Conservation (phyloP, 2,329 filamentous ascomycete species). For the Boeremia lycopersici region DNA sequence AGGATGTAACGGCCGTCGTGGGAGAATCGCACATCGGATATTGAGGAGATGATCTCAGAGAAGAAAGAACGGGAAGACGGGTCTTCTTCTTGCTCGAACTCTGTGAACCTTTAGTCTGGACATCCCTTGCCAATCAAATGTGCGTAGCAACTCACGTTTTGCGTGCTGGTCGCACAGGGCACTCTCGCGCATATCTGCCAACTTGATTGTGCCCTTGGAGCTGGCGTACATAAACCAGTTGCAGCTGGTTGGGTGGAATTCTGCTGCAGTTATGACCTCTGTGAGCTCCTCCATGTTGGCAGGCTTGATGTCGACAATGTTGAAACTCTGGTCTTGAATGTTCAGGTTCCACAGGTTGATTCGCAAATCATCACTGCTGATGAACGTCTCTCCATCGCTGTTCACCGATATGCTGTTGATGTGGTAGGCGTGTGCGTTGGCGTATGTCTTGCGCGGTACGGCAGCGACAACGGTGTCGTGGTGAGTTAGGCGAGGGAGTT, state of each 20-base stretch:
- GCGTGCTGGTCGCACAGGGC: slow-evolving; percentile 94
- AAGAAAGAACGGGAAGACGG: slow-evolving; percentile 97
- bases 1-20: slow-evolving; percentile 96
- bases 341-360: slow-evolving; percentile 99
- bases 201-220: slow-evolving; percentile 97
- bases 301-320: slow-evolving; percentile 99
- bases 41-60: slow-evolving; percentile 98
- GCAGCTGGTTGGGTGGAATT: slow-evolving; percentile 96
- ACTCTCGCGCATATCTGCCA: slow-evolving; percentile 97
- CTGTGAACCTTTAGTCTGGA: slow-evolving; percentile 54
- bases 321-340: slow-evolving; percentile 99
- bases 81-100: slow-evolving; percentile 99
- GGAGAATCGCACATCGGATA: slow-evolving; percentile 97
- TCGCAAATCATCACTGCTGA: slow-evolving; percentile 95
- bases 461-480: slow-evolving; percentile 98
- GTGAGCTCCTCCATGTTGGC: slow-evolving; percentile 99
- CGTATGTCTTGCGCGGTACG: slow-evolving; percentile 93
- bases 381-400: slow-evolving; percentile 98
- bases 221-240: slow-evolving; percentile 99
- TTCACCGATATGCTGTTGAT: slow-evolving; percentile 99
- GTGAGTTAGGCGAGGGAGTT: slow-evolving; percentile 93
- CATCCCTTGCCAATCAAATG: not conserved
- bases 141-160: slow-evolving; percentile 70
- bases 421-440: slow-evolving; percentile 98
- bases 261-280: slow-evolving; percentile 96